phyloP scores from a whole-genome alignment of 1,284 basidiomycete species.

The Leccinum angustisporum region DNA sequence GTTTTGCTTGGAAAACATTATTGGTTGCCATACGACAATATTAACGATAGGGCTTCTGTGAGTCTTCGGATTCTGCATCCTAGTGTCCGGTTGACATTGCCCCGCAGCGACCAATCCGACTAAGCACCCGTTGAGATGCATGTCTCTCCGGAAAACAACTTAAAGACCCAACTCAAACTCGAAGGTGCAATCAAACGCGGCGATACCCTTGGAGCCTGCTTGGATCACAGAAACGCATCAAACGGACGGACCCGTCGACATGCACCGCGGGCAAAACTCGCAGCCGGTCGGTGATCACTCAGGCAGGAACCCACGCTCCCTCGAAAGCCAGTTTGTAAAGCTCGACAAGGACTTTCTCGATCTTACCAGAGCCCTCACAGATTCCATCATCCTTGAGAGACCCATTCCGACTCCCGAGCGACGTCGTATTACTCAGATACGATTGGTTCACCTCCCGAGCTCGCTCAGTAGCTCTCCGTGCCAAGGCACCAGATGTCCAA shows the following conservation, averaged over 20 bases:
- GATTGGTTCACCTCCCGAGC: constrained; percentile 7
- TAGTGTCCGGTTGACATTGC: neutral
- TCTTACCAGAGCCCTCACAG: constrained; percentile 58
- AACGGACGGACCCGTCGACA: constrained; percentile 2
- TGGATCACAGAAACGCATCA: constrained; percentile 26
- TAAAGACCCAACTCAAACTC: constrained; percentile 64
- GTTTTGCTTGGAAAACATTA: constrained; percentile 16
- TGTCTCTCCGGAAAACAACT: constrained; percentile 68
- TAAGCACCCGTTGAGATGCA: constrained; percentile 35
- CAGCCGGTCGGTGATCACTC: constrained; percentile 7
- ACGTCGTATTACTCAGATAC: constrained; percentile 42
- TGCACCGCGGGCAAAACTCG: constrained; percentile 6
- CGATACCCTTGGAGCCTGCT: constrained; percentile 48
- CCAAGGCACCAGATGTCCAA: constrained; percentile 77
- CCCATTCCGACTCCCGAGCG: constrained; percentile 48
- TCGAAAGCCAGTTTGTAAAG: constrained; percentile 74
- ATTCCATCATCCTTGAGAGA: constrained; percentile 51
- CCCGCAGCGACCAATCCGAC: constrained; percentile 11
- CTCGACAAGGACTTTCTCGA: constrained; percentile 65
- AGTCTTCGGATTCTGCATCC: neutral
- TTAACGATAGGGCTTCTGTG: neutral
- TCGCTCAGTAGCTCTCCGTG: constrained; percentile 40
- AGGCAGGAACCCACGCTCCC: constrained; percentile 38
- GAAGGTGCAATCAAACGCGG: constrained; percentile 85
- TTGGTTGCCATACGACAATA: neutral